A percentile compares a stretch with the other conserved stretches of the same genome.
Conservation (phyloP, 306 rosid species). For the Cucurbita moschata region DNA sequence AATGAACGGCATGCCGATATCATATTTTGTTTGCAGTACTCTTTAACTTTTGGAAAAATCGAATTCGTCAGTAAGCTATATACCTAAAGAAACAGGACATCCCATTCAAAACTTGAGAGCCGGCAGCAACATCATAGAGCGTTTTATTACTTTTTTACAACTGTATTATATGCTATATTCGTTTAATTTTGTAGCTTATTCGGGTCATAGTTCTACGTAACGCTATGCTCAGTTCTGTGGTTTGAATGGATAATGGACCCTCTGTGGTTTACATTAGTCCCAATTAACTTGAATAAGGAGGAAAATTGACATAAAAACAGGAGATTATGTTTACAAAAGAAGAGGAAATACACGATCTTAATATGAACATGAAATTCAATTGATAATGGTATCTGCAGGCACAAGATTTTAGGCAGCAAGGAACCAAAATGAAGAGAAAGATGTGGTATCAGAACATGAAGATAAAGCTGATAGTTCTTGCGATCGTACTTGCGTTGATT, state of each 20-base stretch:
- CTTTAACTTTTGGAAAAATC: too few species aligned
- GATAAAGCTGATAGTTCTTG: slow-evolving; percentile 69
- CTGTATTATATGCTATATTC: background rate
- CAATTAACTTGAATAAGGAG: background rate
- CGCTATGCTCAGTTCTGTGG: background rate
- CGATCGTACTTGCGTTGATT: slow-evolving; percentile 53
- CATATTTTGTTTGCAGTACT: background rate
- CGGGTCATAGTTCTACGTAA: background rate
- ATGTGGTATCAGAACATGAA: slow-evolving; percentile 95
- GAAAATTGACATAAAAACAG: background rate
- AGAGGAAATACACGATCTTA: background rate
- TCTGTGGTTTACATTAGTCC: background rate
- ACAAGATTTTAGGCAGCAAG: slow-evolving; percentile 84
- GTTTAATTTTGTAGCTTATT: background rate
- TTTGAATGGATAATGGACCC: background rate
- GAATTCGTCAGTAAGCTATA: background rate
- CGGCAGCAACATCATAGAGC: background rate
- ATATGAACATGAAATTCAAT: background rate
- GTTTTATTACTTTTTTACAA: background rate
- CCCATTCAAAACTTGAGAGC: background rate
- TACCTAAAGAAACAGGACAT: background rate
- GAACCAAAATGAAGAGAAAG: slow-evolving; percentile 82
- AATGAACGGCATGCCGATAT: background rate
- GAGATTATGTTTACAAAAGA: background rate
- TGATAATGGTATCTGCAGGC: slow-evolving; percentile 38